phyloP scores from a whole-genome alignment of 2,329 filamentous ascomycete species.

The Didymellaceae sp. region DNA sequence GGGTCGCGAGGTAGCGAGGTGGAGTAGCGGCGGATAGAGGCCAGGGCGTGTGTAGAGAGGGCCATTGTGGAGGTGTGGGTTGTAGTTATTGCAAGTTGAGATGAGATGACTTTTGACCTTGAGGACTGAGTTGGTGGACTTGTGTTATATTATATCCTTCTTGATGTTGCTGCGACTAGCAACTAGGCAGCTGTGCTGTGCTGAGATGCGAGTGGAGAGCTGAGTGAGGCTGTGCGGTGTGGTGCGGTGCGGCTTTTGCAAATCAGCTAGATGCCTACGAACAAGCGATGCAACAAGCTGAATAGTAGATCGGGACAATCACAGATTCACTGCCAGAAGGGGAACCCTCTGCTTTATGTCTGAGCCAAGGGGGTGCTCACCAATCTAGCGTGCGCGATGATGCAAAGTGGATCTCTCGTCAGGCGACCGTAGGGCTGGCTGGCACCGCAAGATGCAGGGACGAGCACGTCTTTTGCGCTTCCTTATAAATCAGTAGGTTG shows the following conservation, averaged over 20 bases:
- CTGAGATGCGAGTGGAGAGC: not conserved
- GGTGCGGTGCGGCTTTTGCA: too few species aligned
- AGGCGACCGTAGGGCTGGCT: constrained; percentile 9
- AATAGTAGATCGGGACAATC: not conserved
- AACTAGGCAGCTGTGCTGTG: constrained; percentile 3
- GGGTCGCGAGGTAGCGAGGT: constrained; percentile 44
- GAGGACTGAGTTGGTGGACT: not conserved
- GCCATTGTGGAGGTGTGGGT: constrained; percentile 36
- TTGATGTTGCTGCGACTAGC: not conserved
- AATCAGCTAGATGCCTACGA: too few species aligned
- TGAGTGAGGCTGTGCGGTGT: constrained; percentile 3
- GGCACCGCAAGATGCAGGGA: not conserved
- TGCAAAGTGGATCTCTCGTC: constrained; percentile 9
- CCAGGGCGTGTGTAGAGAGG: constrained; percentile 38
- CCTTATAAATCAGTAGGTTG: not conserved
- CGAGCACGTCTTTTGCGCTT: constrained; percentile 5
- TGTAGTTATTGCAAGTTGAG: too few species aligned
- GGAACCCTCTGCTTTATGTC: constrained; percentile 6
- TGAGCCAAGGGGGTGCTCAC: constrained; percentile 3
- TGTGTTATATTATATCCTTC: too few species aligned
- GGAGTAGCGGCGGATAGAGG: constrained; percentile 46
- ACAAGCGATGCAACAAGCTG: not conserved
- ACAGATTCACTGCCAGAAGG: not conserved
- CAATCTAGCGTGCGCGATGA: constrained; percentile 4
- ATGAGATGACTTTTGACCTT: too few species aligned